These are phyloP conservation scores for Pythium oligandrum DNA, from an alignment of 352 stramenopile species.

Conservation along the genomic window DNA sequence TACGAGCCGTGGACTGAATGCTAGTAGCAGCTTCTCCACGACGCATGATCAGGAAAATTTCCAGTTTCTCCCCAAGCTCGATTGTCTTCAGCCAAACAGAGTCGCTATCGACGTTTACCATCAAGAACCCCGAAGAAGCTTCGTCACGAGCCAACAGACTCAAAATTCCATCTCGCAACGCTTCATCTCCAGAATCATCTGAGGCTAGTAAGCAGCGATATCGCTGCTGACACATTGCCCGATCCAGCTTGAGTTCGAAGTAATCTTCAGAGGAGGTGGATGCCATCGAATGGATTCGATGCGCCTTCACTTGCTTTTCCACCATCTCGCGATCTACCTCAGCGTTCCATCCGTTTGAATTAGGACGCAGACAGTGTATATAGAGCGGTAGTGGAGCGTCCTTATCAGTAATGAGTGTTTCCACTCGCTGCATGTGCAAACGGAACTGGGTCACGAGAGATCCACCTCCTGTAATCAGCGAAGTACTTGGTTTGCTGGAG, in stretches of 20 bases:
- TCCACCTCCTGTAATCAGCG: slow-evolving; percentile 1
- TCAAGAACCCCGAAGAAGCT: not conserved
- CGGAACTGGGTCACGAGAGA: slow-evolving; percentile 18
- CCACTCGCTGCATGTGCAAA: slow-evolving; percentile 11
- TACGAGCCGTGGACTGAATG: slow-evolving; percentile 11
- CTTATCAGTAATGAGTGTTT: not conserved
- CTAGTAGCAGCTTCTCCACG: slow-evolving; percentile 12
- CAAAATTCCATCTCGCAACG: not conserved
- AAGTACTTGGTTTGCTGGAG: not conserved
- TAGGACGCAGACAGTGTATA: slow-evolving; percentile 20
- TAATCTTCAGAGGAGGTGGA: not conserved
- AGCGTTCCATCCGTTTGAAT: slow-evolving; percentile 1
- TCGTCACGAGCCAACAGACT: too few species aligned
- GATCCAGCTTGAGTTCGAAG: slow-evolving; percentile 8
- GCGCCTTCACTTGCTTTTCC: slow-evolving; percentile 13
- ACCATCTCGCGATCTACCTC: slow-evolving; percentile 6
- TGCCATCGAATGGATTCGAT: slow-evolving; percentile 9
- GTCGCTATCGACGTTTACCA: not conserved
- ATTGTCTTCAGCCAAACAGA: slow-evolving; percentile 8
- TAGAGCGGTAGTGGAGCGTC: slow-evolving; percentile 8
- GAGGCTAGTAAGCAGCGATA: slow-evolving; percentile 8
- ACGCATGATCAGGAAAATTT: slow-evolving; percentile 13
- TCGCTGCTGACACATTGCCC: slow-evolving; percentile 5
- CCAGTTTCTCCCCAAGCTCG: slow-evolving; percentile 12
- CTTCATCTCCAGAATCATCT: not conserved